phyloP scores from a whole-genome alignment of 208 protist genomes.

The Balamuthia mandrillaris region DNA sequence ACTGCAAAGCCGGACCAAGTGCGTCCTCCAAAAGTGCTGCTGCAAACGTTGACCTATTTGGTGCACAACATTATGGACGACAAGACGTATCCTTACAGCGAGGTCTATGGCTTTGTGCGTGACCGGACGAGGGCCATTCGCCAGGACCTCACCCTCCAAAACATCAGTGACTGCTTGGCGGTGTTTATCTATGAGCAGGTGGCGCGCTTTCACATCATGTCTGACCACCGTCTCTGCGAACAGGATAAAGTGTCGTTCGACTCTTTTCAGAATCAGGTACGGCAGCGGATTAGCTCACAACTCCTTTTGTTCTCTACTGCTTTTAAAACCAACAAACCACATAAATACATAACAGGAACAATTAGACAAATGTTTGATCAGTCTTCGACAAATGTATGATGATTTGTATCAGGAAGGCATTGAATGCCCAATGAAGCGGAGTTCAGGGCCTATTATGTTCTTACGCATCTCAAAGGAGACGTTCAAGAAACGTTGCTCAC shows the following conservation, averaged over 20 bases:
- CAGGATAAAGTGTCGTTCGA: neutral
- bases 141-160: conserved; percentile 10
- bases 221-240: neutral
- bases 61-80: neutral
- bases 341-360: too few species aligned
- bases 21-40: conserved; percentile 5
- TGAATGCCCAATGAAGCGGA: conserved; percentile 29
- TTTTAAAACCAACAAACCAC: too few species aligned
- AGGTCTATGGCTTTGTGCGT: conserved; percentile 11
- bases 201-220: conserved; percentile 10
- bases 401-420: conserved; percentile 9
- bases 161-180: neutral
- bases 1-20: neutral
- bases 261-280: conserved; percentile 15
- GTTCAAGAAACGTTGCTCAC: too few species aligned
- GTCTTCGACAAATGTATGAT: conserved; percentile 4
- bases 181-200: conserved; percentile 28
- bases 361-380: neutral
- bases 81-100: neutral
- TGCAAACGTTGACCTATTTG: neutral
- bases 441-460: conserved; percentile 14
- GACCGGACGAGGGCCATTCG: conserved; percentile 27
- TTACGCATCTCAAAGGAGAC: neutral
- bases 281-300: too few species aligned
- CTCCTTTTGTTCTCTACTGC: too few species aligned